These are phyloP conservation scores for Epicoccum nigrum DNA, from an alignment of 2,329 filamentous ascomycete species.

Conservation along the genomic window DNA sequence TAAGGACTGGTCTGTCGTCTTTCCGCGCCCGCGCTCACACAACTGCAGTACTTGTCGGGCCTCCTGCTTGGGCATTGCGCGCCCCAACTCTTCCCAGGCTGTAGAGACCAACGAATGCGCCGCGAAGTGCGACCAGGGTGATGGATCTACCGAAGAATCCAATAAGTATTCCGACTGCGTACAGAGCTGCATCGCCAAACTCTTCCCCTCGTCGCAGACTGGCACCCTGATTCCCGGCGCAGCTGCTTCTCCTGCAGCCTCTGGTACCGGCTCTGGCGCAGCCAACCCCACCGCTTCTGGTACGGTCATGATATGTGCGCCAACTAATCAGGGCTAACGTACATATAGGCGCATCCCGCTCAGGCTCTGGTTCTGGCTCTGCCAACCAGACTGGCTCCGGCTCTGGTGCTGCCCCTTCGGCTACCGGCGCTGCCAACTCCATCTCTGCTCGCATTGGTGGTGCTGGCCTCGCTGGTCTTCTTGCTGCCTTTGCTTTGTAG, in stretches of 20 bases:
- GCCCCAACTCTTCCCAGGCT: constrained; percentile 57
- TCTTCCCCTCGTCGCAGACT: constrained; percentile 54
- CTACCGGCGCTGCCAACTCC: constrained; percentile 40
- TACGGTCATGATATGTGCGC: constrained; percentile 4
- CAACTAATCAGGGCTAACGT: neutral
- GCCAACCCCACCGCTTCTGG: constrained; percentile 23
- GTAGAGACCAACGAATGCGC: constrained; percentile 60
- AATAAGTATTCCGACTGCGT: constrained; percentile 56
- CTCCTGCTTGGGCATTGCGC: constrained; percentile 58
- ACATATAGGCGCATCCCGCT: constrained; percentile 1
- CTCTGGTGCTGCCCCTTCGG: constrained; percentile 24
- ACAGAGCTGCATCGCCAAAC: constrained; percentile 55
- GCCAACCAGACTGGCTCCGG: constrained; percentile 30
- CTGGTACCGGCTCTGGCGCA: constrained; percentile 17
- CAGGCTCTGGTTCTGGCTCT: constrained; percentile 6
- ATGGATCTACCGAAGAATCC: constrained; percentile 54
- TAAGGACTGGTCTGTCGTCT: constrained; percentile 29
- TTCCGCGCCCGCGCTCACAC: constrained; percentile 2
- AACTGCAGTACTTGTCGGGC: constrained; percentile 53
- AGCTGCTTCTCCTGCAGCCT: constrained; percentile 23
- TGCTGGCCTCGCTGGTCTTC: constrained; percentile 46
- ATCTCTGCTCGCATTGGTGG: constrained; percentile 40
- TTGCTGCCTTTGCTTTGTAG: constrained; percentile 49
- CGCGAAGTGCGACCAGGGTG: constrained; percentile 59
- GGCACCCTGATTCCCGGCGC: constrained; percentile 24